A percentile compares a stretch with the other conserved stretches of the same genome.
These are phyloP conservation scores for Aspergillus sergii DNA, from an alignment of 2,329 filamentous ascomycete genomes.

Conservation along the genomic window DNA sequence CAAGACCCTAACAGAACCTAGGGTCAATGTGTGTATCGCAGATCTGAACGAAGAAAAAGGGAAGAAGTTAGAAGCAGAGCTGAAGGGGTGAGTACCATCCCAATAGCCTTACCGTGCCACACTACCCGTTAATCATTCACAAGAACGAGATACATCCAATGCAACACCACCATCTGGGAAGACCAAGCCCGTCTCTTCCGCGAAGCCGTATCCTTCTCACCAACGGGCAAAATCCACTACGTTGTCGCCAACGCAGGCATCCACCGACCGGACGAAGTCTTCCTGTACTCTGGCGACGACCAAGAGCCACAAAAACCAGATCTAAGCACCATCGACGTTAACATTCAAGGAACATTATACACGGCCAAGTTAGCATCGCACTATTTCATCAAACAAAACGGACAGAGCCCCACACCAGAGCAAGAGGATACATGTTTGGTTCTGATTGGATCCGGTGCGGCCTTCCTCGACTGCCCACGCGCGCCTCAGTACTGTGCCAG, in stretches of 20 bases:
- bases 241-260: constrained; percentile 40
- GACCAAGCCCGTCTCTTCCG: constrained; percentile 34
- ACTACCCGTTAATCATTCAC: not conserved
- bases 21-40: constrained; percentile 20
- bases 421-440: constrained; percentile 35
- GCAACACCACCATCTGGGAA: constrained; percentile 34
- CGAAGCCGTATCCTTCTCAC: constrained; percentile 27
- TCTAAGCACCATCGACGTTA: constrained; percentile 42
- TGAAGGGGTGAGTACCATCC: not conserved
- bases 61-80: constrained; percentile 23
- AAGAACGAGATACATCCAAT: constrained; percentile 32
- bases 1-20: not conserved
- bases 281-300: constrained; percentile 23
- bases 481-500: constrained; percentile 38
- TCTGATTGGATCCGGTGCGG: constrained; percentile 38
- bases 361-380: constrained; percentile 50
- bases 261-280: constrained; percentile 32
- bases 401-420: constrained; percentile 19
- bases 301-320: constrained; percentile 31
- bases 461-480: constrained; percentile 36
- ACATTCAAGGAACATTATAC: constrained; percentile 47
- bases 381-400: constrained; percentile 40
- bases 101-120: constrained; percentile 1
- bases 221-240: constrained; percentile 29
- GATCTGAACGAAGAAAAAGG: constrained; percentile 25